Conservation (phyloP, 805 yeast species). For the Saturnispora silvae region DNA sequence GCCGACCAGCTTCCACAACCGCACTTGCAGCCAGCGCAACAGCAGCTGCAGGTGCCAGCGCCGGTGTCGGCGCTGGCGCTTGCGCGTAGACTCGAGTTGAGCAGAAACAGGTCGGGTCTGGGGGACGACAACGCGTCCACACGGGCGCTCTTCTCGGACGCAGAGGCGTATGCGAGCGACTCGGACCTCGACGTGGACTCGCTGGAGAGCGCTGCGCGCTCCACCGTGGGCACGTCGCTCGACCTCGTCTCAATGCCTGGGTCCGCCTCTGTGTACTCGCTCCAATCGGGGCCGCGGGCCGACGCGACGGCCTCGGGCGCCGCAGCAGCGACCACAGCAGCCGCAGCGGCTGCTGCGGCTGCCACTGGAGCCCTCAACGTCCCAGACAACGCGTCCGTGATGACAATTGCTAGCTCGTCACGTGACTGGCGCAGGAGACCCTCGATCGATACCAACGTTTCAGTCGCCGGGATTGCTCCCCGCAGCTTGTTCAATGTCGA, state of each 20-base stretch:
- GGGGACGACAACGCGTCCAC: conserved; percentile 1
- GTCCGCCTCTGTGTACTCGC: neutral
- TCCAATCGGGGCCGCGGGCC: neutral
- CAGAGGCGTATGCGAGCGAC: neutral
- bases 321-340: neutral
- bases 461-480: conserved; percentile 41
- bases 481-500: conserved; percentile 31
- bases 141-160: conserved; percentile 2
- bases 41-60: too few relatives aligned
- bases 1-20: too few relatives aligned
- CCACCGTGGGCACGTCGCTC: too few relatives aligned
- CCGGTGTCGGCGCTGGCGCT: too few relatives aligned
- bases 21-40: too few relatives aligned
- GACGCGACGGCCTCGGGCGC: neutral
- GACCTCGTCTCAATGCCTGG: conserved; percentile 6
- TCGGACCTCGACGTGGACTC: neutral
- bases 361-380: neutral
- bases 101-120: too few relatives aligned
- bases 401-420: conserved; percentile 27
- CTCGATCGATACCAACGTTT: conserved; percentile 41
- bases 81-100: too few relatives aligned
- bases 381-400: conserved; percentile 17
- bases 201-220: too few relatives aligned
- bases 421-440: conserved; percentile 23
- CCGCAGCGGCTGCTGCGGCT: neutral